Conservation (phyloP, 2,329 filamentous ascomycete genomes). For the Paecilomyces variotii region DNA sequence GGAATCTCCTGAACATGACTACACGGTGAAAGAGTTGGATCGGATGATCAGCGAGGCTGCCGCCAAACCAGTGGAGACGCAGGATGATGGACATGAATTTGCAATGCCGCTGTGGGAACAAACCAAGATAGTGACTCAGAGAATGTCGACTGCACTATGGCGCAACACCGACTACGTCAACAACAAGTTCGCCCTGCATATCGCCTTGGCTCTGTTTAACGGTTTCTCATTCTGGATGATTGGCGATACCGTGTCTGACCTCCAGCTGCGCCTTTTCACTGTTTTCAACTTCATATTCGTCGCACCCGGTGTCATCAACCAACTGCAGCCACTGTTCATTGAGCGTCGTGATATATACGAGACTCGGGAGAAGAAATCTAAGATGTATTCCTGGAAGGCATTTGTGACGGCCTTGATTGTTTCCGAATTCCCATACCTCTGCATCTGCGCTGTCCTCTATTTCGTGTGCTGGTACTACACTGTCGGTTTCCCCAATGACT, state of each 20-base stretch:
- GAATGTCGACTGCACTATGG: slow-evolving; percentile 58
- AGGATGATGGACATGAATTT: slow-evolving; percentile 48
- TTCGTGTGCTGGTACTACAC: slow-evolving; percentile 66
- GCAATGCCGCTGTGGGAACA: slow-evolving; percentile 57
- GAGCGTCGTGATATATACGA: slow-evolving; percentile 62
- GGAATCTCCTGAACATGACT: slow-evolving; percentile 51
- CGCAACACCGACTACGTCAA: slow-evolving; percentile 60
- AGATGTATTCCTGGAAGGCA: slow-evolving; percentile 64
- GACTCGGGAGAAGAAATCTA: slow-evolving; percentile 55
- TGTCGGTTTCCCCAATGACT: slow-evolving; percentile 55
- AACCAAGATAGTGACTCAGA: slow-evolving; percentile 56
- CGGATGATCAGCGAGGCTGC: slow-evolving; percentile 46
- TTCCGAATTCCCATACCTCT: slow-evolving; percentile 58
- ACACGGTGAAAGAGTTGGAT: slow-evolving; percentile 55
- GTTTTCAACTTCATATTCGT: slow-evolving; percentile 55
- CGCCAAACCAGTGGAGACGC: slow-evolving; percentile 35
- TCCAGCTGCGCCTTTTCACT: slow-evolving; percentile 68
- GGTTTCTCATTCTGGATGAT: slow-evolving; percentile 59
- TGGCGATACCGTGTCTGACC: slow-evolving; percentile 53
- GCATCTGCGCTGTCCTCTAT: slow-evolving; percentile 56
- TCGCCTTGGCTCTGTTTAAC: slow-evolving; percentile 42
- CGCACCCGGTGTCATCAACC: slow-evolving; percentile 34
- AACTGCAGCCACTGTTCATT: slow-evolving; percentile 60
- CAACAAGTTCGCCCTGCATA: slow-evolving; percentile 54
- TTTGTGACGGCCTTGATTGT: slow-evolving; percentile 62